These are phyloP conservation scores for Centaurea solstitialis DNA, from an alignment of 129 eudicot species.

Conservation along the genomic window DNA sequence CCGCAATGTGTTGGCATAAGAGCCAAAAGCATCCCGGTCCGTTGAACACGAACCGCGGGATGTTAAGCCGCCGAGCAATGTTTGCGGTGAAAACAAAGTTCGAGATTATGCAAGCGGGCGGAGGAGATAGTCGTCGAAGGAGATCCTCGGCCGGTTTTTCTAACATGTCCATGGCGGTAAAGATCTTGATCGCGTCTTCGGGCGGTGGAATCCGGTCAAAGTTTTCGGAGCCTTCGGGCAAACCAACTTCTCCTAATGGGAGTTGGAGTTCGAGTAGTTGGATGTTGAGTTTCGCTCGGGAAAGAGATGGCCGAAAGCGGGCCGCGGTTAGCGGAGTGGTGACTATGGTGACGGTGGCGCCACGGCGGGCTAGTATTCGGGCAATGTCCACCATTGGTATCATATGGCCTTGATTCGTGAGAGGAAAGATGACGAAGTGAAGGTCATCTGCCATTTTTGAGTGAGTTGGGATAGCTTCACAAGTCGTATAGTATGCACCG, in stretches of 20 bases:
- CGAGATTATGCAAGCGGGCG: slow-evolving; percentile 49
- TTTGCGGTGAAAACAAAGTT: slow-evolving; percentile 30
- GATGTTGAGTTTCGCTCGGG: slow-evolving; percentile 39
- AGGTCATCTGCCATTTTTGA: slow-evolving; percentile 26
- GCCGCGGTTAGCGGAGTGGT: slow-evolving; percentile 40
- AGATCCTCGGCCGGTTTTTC: slow-evolving; percentile 31
- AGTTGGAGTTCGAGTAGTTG: slow-evolving; percentile 24
- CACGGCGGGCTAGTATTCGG: slow-evolving; percentile 43
- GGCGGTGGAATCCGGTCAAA: slow-evolving; percentile 31
- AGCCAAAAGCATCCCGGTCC: slow-evolving; percentile 47
- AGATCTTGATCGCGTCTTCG: neutral
- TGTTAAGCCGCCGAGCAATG: slow-evolving; percentile 32
- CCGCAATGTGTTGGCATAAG: slow-evolving; percentile 6
- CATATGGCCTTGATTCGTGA: slow-evolving; percentile 57
- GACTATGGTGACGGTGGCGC: slow-evolving; percentile 38
- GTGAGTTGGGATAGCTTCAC: neutral
- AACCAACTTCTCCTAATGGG: slow-evolving; percentile 36
- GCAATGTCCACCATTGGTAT: slow-evolving; percentile 59
- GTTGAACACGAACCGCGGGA: slow-evolving; percentile 50
- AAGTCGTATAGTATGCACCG: no score
- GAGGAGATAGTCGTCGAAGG: slow-evolving; percentile 26
- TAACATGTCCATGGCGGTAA: slow-evolving; percentile 32
- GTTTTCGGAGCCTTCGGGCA: slow-evolving; percentile 43
- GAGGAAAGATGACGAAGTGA: slow-evolving; percentile 49
- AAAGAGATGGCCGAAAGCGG: slow-evolving; percentile 26